These are phyloP conservation scores for Podaxis carcinomalis DNA, from an alignment of 768 basidiomycete species.

Conservation along the genomic window DNA sequence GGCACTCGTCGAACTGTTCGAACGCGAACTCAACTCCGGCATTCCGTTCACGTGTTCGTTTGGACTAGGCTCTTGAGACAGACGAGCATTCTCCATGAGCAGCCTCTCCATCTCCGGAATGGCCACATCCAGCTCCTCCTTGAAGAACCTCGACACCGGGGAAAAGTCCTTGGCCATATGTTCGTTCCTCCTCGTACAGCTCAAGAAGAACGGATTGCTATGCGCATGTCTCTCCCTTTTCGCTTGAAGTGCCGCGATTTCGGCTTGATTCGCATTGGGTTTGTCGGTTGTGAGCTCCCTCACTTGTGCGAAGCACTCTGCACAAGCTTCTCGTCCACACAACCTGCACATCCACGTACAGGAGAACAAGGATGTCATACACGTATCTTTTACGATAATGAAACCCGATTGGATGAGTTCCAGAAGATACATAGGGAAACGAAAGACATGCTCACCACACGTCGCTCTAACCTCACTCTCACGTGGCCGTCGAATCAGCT, in stretches of 20 bases:
- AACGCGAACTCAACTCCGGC: slow-evolving; percentile 8
- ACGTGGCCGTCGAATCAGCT: slow-evolving; percentile 67
- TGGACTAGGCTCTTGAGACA: background rate
- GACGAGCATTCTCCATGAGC: slow-evolving; percentile 20
- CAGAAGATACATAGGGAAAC: background rate
- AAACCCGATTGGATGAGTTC: background rate
- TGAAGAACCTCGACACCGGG: slow-evolving; percentile 75
- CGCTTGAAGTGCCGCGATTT: slow-evolving; percentile 44
- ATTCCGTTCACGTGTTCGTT: background rate
- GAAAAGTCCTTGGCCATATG: slow-evolving; percentile 67
- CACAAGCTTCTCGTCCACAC: slow-evolving; percentile 88
- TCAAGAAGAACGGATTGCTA: slow-evolving; percentile 69
- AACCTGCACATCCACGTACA: slow-evolving; percentile 87
- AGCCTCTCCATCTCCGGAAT: slow-evolving; percentile 68
- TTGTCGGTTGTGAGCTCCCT: slow-evolving; percentile 55
- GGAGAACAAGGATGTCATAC: slow-evolving; percentile 90
- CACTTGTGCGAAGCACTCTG: slow-evolving; percentile 75
- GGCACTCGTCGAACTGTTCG: background rate
- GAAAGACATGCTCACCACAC: slow-evolving; percentile 55
- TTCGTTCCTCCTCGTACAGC: slow-evolving; percentile 67
- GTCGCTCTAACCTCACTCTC: slow-evolving; percentile 83
- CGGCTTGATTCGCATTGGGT: slow-evolving; percentile 40
- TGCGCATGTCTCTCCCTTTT: slow-evolving; percentile 59
- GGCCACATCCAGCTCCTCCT: slow-evolving; percentile 56
- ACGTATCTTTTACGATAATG: slow-evolving; percentile 58